Evolutionary conservation across 1,139 yeast genomes (phyloP), one percentile per base, ranked within the genome.

Genomic region (Geotrichum macrosporum): DNA sequence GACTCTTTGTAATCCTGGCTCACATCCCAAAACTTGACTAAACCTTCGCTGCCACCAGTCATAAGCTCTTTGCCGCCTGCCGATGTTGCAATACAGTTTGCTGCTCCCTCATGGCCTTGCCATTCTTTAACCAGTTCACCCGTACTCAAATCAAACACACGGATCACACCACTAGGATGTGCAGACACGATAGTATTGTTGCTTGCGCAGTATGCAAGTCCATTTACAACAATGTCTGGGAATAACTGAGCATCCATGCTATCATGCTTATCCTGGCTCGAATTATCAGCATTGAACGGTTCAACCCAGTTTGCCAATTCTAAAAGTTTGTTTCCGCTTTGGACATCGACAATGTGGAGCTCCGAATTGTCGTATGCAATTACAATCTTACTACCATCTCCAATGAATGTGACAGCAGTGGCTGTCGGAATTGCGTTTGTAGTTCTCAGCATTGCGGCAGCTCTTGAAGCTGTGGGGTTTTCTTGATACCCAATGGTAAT

Each of bases 31-130:
- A 63, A 44, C 27, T 58, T 55, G 16, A 60, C 62, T 6, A 50
- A 44, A 35, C 95, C 95, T 0, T 8, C 49, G 8, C 34, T 59
- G 26, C 48, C 54, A 21, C 46, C 51, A 46, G 50, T 44, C 54
- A 58, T 61, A 61, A 65, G 68, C 54, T 21, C 58, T 32, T 60
- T 62, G 51, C 51, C 50, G 4, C 32, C 51, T 1, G 55, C 50
- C 8, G 55, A 58, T 9, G 50, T 48, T 9, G 51, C 64, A 21
- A 53, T 53, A 30, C 44, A 69, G 34, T 65, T 88, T 56, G 82
- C 95, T 2, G 66, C 63, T 27, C 61, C 66, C 6, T 54, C 50
- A 48, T 63, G 66, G 19, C 62, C 63, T n/a, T 54, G 50, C 31
- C 43, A 49, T 41, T 50, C 58, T 20, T 54, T 51, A 4, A 48